Conservation (phyloP, 2,329 filamentous ascomycete genomes). For the Ophidiomyces ophidiicola region DNA sequence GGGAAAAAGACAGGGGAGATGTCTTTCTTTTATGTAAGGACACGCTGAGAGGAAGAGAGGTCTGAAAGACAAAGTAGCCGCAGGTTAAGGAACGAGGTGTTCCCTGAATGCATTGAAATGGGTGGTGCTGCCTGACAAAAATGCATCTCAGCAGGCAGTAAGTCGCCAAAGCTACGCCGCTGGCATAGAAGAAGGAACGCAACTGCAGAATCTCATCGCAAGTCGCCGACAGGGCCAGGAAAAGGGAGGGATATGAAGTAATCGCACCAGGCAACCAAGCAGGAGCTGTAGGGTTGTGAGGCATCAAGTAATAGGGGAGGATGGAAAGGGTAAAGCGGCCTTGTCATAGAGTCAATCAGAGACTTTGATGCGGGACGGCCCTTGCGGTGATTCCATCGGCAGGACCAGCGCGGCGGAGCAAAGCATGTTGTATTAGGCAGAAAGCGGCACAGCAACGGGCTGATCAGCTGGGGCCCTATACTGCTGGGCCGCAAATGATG, state of each 20-base stretch:
- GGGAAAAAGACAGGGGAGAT: neutral
- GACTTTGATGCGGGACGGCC: neutral
- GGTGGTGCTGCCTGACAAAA: slow-evolving; percentile 4
- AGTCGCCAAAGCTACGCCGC: neutral
- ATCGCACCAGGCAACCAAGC: slow-evolving; percentile 9
- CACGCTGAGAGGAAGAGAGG: neutral
- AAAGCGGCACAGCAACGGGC: neutral
- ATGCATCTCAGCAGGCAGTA: neutral
- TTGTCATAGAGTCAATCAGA: neutral
- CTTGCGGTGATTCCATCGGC: slow-evolving; percentile 3
- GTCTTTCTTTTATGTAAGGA: slow-evolving; percentile 10
- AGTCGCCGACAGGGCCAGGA: neutral
- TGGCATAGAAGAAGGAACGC: neutral
- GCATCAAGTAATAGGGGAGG: slow-evolving; percentile 6
- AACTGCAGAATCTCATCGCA: slow-evolving; percentile 4
- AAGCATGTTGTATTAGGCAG: slow-evolving; percentile 1
- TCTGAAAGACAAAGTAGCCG: neutral
- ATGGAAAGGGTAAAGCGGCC: slow-evolving; percentile 7
- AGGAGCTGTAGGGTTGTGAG: slow-evolving; percentile 1
- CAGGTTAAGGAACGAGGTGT: neutral
- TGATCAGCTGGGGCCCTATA: neutral
- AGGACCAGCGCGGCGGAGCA: neutral
- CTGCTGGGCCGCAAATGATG: neutral
- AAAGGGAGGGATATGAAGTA: neutral
- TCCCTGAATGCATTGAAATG: slow-evolving; percentile 5